phyloP scores from a whole-genome alignment of 2,329 filamentous ascomycete species.

The Bertia moriformis region DNA sequence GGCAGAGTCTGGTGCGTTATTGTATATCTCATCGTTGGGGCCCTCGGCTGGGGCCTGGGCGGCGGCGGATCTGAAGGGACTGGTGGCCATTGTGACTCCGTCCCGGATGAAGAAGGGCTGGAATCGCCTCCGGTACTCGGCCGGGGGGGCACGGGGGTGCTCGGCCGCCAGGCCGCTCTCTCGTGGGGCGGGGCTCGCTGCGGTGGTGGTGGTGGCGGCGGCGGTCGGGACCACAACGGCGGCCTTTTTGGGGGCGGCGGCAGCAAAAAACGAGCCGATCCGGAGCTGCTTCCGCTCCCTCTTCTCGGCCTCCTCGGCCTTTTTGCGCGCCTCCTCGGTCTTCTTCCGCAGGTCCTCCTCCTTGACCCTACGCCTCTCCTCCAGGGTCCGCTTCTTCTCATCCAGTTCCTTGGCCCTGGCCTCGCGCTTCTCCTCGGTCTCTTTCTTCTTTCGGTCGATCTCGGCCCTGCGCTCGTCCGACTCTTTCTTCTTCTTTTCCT shows the following conservation, averaged over 20 bases:
- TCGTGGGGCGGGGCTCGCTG: constrained; percentile 12
- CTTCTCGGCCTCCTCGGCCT: constrained; percentile 28
- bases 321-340: constrained; percentile 30
- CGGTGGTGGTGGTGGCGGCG: constrained; percentile 14
- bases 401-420: constrained; percentile 14
- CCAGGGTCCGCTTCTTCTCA: constrained; percentile 23
- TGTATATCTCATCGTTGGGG: constrained; percentile 31
- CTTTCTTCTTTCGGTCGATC: constrained; percentile 18
- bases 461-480: constrained; percentile 13
- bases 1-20: constrained; percentile 17
- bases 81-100: constrained; percentile 55
- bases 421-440: constrained; percentile 17
- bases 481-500: constrained; percentile 21
- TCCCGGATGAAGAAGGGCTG: constrained; percentile 68
- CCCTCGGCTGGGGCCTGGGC: constrained; percentile 37
- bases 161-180: constrained; percentile 4
- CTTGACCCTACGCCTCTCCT: constrained; percentile 19
- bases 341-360: constrained; percentile 21
- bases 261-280: constrained; percentile 32
- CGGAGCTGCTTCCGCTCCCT: constrained; percentile 31
- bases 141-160: constrained; percentile 6
- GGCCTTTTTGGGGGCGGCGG: constrained; percentile 12
- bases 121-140: constrained; percentile 55
- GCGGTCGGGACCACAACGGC: constrained; percentile 21
- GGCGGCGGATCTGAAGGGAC: constrained; percentile 40